These are phyloP conservation scores for Tulasnella sp. DNA, from an alignment of 768 basidiomycete species.

Conservation along the genomic window DNA sequence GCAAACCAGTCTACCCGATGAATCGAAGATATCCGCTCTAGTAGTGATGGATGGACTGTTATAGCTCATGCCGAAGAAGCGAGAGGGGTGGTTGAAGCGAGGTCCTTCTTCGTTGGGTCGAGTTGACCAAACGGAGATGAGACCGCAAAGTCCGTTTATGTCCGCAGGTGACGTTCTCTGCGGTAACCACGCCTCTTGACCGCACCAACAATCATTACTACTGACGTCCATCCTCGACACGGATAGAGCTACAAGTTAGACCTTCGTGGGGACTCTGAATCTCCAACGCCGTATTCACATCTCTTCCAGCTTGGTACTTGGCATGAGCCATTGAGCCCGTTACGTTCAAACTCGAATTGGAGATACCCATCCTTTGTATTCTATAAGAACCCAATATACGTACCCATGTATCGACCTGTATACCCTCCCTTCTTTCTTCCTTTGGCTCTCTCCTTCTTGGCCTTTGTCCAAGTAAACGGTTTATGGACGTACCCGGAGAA, in stretches of 20 bases:
- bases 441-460: neutral
- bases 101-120: neutral
- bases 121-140: neutral
- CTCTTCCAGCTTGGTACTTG: neutral
- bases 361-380: neutral
- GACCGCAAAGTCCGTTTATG: neutral
- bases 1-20: neutral
- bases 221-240: neutral
- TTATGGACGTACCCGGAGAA: slow-evolving; percentile 1
- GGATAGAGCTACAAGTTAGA: neutral
- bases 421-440: neutral
- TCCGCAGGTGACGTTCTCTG: neutral
- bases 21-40: neutral
- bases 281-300: neutral
- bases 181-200: neutral
- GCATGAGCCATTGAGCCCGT: neutral
- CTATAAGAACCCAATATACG: neutral
- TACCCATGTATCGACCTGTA: neutral
- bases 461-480: neutral
- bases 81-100: neutral
- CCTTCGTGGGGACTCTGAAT: neutral
- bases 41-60: neutral
- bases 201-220: neutral
- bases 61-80: neutral
- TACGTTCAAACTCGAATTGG: neutral